Evolutionary conservation across 495 filamentous ascomycete species (phyloP).

Genomic region (Penicilliopsis zonata): DNA sequence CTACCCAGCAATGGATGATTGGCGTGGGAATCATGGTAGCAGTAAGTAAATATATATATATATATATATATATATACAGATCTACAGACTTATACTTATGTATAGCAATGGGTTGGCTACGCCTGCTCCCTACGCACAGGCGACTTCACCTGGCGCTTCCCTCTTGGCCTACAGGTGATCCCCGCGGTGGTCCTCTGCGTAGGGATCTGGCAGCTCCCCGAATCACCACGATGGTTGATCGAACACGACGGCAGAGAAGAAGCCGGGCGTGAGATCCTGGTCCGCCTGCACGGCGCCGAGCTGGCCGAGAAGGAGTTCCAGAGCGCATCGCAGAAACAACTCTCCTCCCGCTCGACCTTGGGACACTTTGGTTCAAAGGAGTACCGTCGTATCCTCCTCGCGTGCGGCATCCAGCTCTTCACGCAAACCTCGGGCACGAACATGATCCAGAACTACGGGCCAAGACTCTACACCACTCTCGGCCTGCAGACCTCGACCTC

Average conservation of each 20-base stretch:
- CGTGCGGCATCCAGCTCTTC: slow-evolving; percentile 40
- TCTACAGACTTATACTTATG: slow-evolving; percentile 2
- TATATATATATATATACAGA: background rate
- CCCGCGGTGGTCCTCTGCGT: slow-evolving; percentile 36
- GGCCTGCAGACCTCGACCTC: slow-evolving; percentile 31
- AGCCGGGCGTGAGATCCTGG: slow-evolving; percentile 29
- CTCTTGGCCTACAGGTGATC: slow-evolving; percentile 39
- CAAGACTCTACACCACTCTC: slow-evolving; percentile 35
- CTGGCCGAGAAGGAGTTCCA: slow-evolving; percentile 31
- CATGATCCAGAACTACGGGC: slow-evolving; percentile 41
- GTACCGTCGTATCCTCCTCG: slow-evolving; percentile 36
- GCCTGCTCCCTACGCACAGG: slow-evolving; percentile 35
- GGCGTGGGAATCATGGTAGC: slow-evolving; percentile 36
- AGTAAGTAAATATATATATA: slow-evolving; percentile 19
- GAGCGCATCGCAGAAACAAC: slow-evolving; percentile 25
- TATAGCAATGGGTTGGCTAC: slow-evolving; percentile 39
- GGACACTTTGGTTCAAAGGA: slow-evolving; percentile 26
- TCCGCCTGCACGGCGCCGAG: slow-evolving; percentile 33
- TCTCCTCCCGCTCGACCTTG: slow-evolving; percentile 29
- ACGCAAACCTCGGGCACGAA: slow-evolving; percentile 41
- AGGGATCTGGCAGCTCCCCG: slow-evolving; percentile 39
- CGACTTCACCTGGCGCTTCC: slow-evolving; percentile 42
- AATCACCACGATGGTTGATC: slow-evolving; percentile 46
- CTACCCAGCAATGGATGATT: slow-evolving; percentile 33
- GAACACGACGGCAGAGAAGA: slow-evolving; percentile 35